Evolutionary conservation across 257 asterid genomes (phyloP), one percentile per base, ranked within the genome.

Genomic region (Haberlea rhodopensis): DNA sequence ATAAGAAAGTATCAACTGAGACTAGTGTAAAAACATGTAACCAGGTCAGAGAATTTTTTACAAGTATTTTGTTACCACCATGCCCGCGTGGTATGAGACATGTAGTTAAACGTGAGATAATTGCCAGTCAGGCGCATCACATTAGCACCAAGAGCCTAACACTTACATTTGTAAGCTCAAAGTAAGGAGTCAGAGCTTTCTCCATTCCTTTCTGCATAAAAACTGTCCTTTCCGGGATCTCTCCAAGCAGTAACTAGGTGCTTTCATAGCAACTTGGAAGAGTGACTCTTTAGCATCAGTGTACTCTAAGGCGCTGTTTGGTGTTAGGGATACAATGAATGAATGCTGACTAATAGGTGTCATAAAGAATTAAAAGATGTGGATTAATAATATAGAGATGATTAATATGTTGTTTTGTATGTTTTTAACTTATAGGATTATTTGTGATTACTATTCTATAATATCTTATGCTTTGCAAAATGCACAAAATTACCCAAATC

Each of bases 191-290:
- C 70, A 88, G 77, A 56, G 98, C 90, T 69, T 83, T 86, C 77
- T 78, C 96, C 98, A 91, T 88, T 53, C 96, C 96, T 76, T 87
- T 88, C 81, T 91, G 96, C 96, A 91, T 86, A 78, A 91, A 86
- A 70, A 85, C 88, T 28, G 96, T 91, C 75, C 98, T 82, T 73
- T 91, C 98, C 15, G 98, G 96, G 65, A 88, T 88, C 84, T 91
- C 98, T 57, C 98, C 98, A 45, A 91, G 96, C 74, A 91, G 82
- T 65, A 91, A 40, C 48, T 63, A 55, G 98, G 98, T 54, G 98
- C 96, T 79, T 91, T 91, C 62, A 94, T 73, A 53, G 96, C 95
- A 64, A 95, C 98, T 91, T 91, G 98, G 72, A 91, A 87, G 60
- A 91, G 95, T 64, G 95, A 85, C 60, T 91, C 98, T 71, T 88